Base-by-base conservation (phyloP, 2,329 filamentous ascomycete species). In the Alternaria postmessia region DNA sequence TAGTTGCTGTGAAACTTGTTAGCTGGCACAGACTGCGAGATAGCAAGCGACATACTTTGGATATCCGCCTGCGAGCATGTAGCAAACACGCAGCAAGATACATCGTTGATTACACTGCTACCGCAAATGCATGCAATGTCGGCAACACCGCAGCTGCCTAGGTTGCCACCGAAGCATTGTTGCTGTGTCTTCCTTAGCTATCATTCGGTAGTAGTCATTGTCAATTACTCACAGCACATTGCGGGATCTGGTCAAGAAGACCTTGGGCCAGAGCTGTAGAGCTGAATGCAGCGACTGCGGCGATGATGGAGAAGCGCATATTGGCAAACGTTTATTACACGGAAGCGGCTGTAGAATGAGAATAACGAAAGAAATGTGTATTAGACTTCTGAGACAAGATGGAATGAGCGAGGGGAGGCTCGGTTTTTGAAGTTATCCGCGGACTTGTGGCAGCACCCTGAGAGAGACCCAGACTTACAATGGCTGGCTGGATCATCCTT, bases 61-160 rank as follows among this genome's bases (percentile, higher is more conserved):
- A 67, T 65, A 38, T 70, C 38, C 75, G 81, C 63, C 60, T 81
- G n/a, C 76, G 49, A 52, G 69, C 81, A 83, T 7, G 67, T 59
- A 9, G 70, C 66, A 55, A 77, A 74, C 34, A 82, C 79, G 62
- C 81, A 83, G 75, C 81, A 82, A n/a, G 78, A 74, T n/a, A 83
- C 72, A 16, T 64, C 67, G 43, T 66, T 60, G 55, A 83, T 78
- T 30, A 78, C 70, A 2, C 61, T 62, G 70, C 79, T 81, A 22
- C 65, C 67, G 71, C 81, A 83, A 61, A 83, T 82, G 68, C 81
- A 83, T 41, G 71, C 72, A 57, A 82, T 73, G 48, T 82, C 78
- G 54, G 81, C 60, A 6, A 68, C 58, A 41, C 66, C 68, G 67
- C 81, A 83, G 54, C 69, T 76, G 41, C 79, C 79, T 20, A 79